A percentile compares a stretch with the other conserved stretches of the same genome.
Evolutionary conservation across 805 yeast genomes (phyloP).

Genomic region (Diddensiella caesifluorescens): DNA sequence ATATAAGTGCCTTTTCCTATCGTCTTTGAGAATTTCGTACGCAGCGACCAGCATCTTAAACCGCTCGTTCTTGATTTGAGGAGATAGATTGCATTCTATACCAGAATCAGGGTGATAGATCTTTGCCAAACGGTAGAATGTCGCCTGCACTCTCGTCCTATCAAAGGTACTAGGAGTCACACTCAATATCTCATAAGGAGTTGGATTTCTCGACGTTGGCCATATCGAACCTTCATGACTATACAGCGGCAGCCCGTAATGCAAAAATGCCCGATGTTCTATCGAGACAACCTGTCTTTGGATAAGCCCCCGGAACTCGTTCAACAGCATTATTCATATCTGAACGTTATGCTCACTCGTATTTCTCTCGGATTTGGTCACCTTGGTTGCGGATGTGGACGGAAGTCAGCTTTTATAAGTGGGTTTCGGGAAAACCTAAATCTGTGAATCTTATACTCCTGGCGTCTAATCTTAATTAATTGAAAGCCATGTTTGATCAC

Average conservation of each 20-base stretch:
- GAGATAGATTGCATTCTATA: slow-evolving; percentile 33
- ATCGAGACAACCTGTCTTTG: too few species aligned
- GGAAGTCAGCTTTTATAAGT: too few species aligned
- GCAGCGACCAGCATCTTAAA: slow-evolving; percentile 56
- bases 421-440: too few species aligned
- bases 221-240: slow-evolving; percentile 34
- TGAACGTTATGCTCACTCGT: not conserved
- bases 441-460: too few species aligned
- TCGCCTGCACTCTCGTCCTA: slow-evolving; percentile 38
- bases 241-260: too few species aligned
- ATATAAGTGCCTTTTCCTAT: slow-evolving; percentile 39
- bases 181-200: slow-evolving; percentile 68
- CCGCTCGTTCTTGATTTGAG: slow-evolving; percentile 40
- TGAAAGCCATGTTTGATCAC: not conserved
- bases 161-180: slow-evolving; percentile 36
- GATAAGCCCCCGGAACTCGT: too few species aligned
- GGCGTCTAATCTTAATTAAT: too few species aligned
- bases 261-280: too few species aligned
- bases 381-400: too few species aligned
- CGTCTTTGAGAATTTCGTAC: slow-evolving; percentile 49
- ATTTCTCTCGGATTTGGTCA: too few species aligned
- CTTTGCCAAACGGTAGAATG: slow-evolving; percentile 60
- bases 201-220: slow-evolving; percentile 55
- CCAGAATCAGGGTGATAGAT: slow-evolving; percentile 73
- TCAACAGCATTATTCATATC: not conserved